Evolutionary conservation across 306 rosid genomes (phyloP).

Genomic region (Vicia faba): DNA sequence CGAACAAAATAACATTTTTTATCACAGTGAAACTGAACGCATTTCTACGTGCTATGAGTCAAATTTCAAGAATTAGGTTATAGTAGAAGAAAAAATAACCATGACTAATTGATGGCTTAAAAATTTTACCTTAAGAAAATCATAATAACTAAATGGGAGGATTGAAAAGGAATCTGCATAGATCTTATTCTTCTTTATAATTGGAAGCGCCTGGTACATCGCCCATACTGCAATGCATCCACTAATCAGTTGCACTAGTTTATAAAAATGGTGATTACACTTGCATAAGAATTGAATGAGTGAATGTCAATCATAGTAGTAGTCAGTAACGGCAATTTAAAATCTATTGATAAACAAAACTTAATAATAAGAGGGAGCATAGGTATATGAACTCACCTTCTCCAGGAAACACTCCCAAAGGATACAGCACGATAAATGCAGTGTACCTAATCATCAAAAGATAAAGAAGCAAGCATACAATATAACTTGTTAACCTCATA

Average conservation of each 20-base stretch:
- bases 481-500: slow-evolving; percentile 11
- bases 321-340: too few species aligned
- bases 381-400: slow-evolving; percentile 74
- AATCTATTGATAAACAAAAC: slow-evolving; percentile 29
- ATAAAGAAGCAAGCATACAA: slow-evolving; percentile 26
- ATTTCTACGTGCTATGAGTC: slow-evolving; percentile 9
- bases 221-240: slow-evolving; percentile 51
- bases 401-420: slow-evolving; percentile 75
- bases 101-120: neutral
- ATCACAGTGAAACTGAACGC: slow-evolving; percentile 19
- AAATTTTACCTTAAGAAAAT: slow-evolving; percentile 65
- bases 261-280: too few species aligned
- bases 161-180: neutral
- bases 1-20: slow-evolving; percentile 12
- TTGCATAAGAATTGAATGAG: too few species aligned
- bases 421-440: slow-evolving; percentile 80
- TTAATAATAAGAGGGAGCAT: slow-evolving; percentile 22
- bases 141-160: slow-evolving; percentile 50
- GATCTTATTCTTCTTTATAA: slow-evolving; percentile 18
- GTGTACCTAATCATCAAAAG: slow-evolving; percentile 70
- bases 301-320: too few species aligned
- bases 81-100: neutral
- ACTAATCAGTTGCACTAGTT: slow-evolving; percentile 35
- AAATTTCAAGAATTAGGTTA: neutral
- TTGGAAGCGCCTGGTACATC: too few species aligned